phyloP scores from a whole-genome alignment of 2,329 filamentous ascomycete genomes.

The Paramyrothecium sp. region DNA sequence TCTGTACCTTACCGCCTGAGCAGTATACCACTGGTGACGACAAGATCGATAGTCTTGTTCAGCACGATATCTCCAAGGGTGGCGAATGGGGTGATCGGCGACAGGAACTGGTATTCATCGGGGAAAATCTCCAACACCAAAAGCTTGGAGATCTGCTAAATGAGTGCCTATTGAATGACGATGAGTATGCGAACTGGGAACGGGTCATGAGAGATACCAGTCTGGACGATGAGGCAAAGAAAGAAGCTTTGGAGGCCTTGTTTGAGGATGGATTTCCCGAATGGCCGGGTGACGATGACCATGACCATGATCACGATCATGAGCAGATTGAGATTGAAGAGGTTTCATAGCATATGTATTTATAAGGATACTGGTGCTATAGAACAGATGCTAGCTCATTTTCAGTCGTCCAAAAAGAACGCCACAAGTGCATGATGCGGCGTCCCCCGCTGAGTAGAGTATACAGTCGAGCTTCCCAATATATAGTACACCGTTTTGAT shows the following conservation, averaged over 20 bases:
- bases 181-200: slow-evolving; percentile 55
- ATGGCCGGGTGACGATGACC: slow-evolving; percentile 46
- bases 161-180: slow-evolving; percentile 58
- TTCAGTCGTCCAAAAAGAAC: no score
- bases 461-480: no score
- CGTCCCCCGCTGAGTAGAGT: no score
- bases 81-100: slow-evolving; percentile 68
- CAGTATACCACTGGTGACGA: slow-evolving; percentile 47
- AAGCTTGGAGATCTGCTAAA: slow-evolving; percentile 55
- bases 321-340: slow-evolving; percentile 5
- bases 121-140: slow-evolving; percentile 56
- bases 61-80: slow-evolving; percentile 48
- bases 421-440: no score
- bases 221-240: slow-evolving; percentile 34
- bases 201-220: slow-evolving; percentile 45
- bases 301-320: slow-evolving; percentile 31
- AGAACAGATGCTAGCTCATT: no score
- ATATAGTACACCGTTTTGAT: no score
- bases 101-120: slow-evolving; percentile 74
- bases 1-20: slow-evolving; percentile 55
- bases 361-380: no score
- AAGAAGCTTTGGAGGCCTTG: slow-evolving; percentile 43
- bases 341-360: no score
- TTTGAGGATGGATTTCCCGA: slow-evolving; percentile 61
- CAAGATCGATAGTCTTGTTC: slow-evolving; percentile 45